phyloP scores from a whole-genome alignment of 1,284 basidiomycete species.

The Coniophora puteana region DNA sequence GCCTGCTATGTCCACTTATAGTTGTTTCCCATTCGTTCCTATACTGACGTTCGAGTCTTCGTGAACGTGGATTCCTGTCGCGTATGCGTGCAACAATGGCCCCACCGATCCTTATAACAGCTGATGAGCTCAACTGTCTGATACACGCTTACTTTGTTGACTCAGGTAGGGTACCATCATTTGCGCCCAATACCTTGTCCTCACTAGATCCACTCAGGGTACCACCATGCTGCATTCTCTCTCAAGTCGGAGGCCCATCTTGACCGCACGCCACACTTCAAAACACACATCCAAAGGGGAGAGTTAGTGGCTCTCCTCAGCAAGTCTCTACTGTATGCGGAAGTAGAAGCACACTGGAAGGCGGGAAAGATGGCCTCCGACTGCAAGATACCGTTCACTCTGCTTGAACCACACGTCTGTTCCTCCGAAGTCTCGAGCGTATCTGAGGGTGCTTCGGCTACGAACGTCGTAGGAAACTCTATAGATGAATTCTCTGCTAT shows the following conservation, averaged over 20 bases:
- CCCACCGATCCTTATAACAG: conserved; percentile 58
- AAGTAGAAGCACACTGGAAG: conserved; percentile 80
- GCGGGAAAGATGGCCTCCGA: conserved; percentile 52
- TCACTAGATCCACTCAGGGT: conserved; percentile 48
- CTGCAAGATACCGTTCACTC: conserved; percentile 64
- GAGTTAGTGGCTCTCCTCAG: conserved; percentile 77
- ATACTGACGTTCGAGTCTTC: no score
- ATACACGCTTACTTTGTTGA: conserved; percentile 81
- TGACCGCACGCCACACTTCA: conserved; percentile 59
- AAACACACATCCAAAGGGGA: conserved; percentile 75
- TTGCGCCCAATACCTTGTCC: background rate
- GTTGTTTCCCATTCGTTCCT: no score
- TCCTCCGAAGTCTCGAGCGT: conserved; percentile 47
- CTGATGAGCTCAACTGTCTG: conserved; percentile 82
- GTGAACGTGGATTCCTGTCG: no score
- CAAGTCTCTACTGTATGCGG: conserved; percentile 79
- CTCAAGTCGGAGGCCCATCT: conserved; percentile 68
- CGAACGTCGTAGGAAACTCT: background rate
- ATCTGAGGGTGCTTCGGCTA: conserved; percentile 9
- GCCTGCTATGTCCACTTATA: no score
- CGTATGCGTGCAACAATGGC: conserved; percentile 26
- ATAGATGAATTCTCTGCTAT: no score
- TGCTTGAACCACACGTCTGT: conserved; percentile 70
- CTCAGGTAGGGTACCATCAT: conserved; percentile 46
- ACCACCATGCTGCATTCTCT: conserved; percentile 75